phyloP scores from a whole-genome alignment of 305 asterid genomes.

The Withania somnifera region DNA sequence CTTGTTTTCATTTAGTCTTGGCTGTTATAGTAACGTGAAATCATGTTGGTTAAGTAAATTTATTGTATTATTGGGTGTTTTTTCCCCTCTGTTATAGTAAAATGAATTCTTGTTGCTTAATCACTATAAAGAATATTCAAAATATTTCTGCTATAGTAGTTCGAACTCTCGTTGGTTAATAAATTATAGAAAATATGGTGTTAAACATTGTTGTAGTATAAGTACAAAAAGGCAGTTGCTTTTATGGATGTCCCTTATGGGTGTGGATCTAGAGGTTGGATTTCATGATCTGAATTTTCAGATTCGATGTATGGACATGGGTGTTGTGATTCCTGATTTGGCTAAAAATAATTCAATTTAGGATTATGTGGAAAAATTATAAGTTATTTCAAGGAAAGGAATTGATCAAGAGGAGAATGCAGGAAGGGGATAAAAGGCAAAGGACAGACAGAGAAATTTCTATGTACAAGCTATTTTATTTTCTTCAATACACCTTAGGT shows the following conservation, averaged over 20 bases:
- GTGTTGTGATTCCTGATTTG: no score
- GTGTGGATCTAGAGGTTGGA: no score
- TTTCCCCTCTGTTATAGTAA: background rate
- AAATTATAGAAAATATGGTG: background rate
- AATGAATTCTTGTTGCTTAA: background rate
- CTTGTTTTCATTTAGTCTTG: background rate
- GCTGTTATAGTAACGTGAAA: background rate
- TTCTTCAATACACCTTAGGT: no score
- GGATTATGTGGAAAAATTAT: no score
- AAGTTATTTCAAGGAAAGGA: no score
- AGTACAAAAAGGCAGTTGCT: background rate
- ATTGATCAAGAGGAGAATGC: no score
- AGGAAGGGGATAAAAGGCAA: no score
- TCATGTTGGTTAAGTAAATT: background rate
- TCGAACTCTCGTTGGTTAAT: background rate
- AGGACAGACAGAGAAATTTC: no score
- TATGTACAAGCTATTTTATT: no score
- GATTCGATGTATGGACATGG: no score
- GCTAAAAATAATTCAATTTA: no score
- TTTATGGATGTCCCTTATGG: background rate
- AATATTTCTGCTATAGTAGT: background rate
- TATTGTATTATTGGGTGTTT: background rate
- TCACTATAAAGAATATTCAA: background rate
- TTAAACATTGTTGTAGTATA: background rate
- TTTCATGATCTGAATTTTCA: no score